Percentiles rank a stretch among this genome's conserved stretches.
phyloP scores from a whole-genome alignment of 805 yeast species.

The Suhomyces sp. region DNA sequence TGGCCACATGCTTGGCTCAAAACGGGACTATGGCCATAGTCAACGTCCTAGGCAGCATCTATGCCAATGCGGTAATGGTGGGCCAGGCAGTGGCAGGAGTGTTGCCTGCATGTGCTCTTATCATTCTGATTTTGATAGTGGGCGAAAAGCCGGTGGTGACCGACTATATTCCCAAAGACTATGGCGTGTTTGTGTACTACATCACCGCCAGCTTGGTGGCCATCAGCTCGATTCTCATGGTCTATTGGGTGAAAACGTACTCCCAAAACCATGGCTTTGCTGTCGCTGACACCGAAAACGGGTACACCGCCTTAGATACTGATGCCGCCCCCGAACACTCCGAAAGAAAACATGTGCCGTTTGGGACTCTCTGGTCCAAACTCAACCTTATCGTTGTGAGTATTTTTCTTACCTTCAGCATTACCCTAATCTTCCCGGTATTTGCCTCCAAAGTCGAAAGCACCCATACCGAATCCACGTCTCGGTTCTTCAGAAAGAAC shows the following conservation, averaged over 20 bases:
- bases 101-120: conserved; percentile 72
- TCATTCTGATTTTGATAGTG: conserved; percentile 47
- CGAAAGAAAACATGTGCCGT: conserved; percentile 50
- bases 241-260: conserved; percentile 32
- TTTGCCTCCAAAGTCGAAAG: conserved; percentile 75
- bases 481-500: conserved; percentile 44
- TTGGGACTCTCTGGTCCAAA: conserved; percentile 56
- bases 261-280: conserved; percentile 14
- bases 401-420: conserved; percentile 68
- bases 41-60: conserved; percentile 68
- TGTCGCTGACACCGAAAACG: background rate
- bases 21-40: conserved; percentile 89
- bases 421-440: conserved; percentile 82
- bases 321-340: background rate
- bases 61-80: conserved; percentile 87
- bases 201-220: conserved; percentile 51
- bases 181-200: conserved; percentile 45
- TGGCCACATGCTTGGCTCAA: conserved; percentile 81
- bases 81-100: conserved; percentile 97
- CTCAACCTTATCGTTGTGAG: conserved; percentile 63
- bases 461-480: conserved; percentile 25
- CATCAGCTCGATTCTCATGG: conserved; percentile 37
- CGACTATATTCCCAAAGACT: conserved; percentile 33
- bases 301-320: background rate
- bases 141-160: conserved; percentile 24